Base-by-base conservation (phyloP, 495 filamentous ascomycete species). In the Podospora tetraspora region DNA sequence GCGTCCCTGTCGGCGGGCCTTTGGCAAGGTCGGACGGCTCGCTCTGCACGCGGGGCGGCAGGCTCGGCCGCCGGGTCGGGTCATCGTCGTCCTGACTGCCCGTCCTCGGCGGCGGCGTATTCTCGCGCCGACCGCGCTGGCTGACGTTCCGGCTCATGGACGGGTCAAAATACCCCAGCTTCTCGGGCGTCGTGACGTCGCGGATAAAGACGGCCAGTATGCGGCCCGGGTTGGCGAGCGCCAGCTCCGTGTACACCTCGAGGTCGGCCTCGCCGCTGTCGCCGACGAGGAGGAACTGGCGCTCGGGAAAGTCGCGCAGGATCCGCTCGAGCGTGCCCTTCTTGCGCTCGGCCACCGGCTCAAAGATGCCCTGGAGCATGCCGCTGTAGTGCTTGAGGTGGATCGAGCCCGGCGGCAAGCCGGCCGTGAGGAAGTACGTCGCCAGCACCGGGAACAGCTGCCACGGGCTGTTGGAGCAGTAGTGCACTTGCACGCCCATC, bases 221-320 rank as follows among this genome's bases (percentile, higher is more conserved):
- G 37, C 91, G 84, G 0, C 91, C 91, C 0, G 92, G 95, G 75
- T 97, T 90, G 12, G 90, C 88, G 23, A 93, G 71, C 0, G 89
- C 92, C n/a, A 96, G 84, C 68, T 99, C 94, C 0, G 93, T 97
- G 73, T 99, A 99, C 0, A 99, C 93, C 77, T 99, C 95, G 3
- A 99, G 84, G 78, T 99, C 95, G 5, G 94, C 94, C 77, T 99
- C 95, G 23, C 95, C 95, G 72, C 93, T 97, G 72, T 99, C 95
- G 4, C 95, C 95, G 34, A 97, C 89, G 0, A 99, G 84, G 10
- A 99, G 85, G 76, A 97, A 99, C 69, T 88, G 90, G 59, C 96
- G 84, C 61, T 93, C 84, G 0, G 95, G 95, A 74, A 98, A 99
- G 73, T 99, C 95, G 22, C 85, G 81, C 70, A 97, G 79, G 37